These are phyloP conservation scores for Trypanosoma grayi DNA, from an alignment of 208 protist species.

Conservation along the genomic window DNA sequence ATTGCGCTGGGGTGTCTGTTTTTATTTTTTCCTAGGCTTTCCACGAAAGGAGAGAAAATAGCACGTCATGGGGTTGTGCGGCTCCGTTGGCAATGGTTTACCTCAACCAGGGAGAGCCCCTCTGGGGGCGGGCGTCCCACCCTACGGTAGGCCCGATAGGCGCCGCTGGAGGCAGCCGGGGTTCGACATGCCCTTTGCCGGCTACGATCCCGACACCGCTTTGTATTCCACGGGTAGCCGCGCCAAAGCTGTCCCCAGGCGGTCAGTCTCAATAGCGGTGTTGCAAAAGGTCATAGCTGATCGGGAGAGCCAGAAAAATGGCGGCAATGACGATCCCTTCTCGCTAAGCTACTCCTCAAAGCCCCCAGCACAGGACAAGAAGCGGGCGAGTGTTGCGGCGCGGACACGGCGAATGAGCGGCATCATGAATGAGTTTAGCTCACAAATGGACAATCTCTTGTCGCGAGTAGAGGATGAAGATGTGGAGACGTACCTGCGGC, in stretches of 20 bases:
- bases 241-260: not conserved
- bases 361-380: not conserved
- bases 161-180: not conserved
- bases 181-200: conserved; percentile 13
- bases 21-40: not conserved
- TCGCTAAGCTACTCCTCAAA: not conserved
- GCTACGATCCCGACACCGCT: conserved; percentile 16
- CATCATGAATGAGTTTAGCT: conserved; percentile 36
- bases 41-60: not conserved
- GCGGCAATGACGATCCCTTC: not conserved
- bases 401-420: conserved; percentile 31
- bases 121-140: no score
- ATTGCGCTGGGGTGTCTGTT: not conserved
- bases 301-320: not conserved
- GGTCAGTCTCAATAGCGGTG: conserved; percentile 15
- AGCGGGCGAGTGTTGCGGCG: conserved; percentile 18
- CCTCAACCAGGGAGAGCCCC: no score
- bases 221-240: not conserved
- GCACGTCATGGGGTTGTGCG: no score
- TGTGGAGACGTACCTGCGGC: conserved; percentile 22
- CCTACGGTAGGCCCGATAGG: not conserved
- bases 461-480: conserved; percentile 13
- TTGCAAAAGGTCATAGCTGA: conserved; percentile 35
- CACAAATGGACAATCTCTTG: conserved; percentile 21
- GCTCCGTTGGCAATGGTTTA: no score